Conservation (phyloP, 495 filamentous ascomycete species). For the Penicillium longicatenatum region DNA sequence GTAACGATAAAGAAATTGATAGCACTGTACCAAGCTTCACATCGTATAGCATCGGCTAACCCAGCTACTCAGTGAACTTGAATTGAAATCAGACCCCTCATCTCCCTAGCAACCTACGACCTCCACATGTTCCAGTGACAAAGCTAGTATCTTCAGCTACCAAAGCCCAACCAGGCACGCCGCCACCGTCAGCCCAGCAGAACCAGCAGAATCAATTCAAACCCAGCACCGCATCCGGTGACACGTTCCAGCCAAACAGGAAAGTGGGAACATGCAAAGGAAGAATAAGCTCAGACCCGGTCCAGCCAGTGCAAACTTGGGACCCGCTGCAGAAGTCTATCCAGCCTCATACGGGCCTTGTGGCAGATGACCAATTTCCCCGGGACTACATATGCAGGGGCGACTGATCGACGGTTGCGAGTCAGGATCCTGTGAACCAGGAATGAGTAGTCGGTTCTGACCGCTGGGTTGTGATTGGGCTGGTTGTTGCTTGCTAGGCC, state of each 20-base stretch:
- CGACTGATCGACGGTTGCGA: not conserved
- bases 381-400: not conserved
- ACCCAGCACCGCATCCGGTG: constrained; percentile 1
- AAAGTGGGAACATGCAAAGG: not conserved
- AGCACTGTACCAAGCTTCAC: not conserved
- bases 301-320: not conserved
- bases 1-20: not conserved
- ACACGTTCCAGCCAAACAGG: not conserved
- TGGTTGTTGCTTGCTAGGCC: not conserved
- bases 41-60: not conserved
- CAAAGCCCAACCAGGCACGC: not conserved
- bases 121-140: not conserved
- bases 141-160: not conserved
- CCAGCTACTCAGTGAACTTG: too few relatives aligned
- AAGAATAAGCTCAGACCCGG: not conserved
- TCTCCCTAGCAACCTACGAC: not conserved
- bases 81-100: not conserved
- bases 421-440: not conserved
- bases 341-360: constrained; percentile 1
- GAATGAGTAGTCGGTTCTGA: not conserved
- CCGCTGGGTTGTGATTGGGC: not conserved
- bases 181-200: not conserved
- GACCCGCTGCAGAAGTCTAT: constrained; percentile 1
- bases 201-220: not conserved
- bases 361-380: not conserved